Evolutionary conservation across 495 filamentous ascomycete genomes (phyloP), one percentile per base, ranked within the genome.

Genomic region (Mycothermus thermophilus): DNA sequence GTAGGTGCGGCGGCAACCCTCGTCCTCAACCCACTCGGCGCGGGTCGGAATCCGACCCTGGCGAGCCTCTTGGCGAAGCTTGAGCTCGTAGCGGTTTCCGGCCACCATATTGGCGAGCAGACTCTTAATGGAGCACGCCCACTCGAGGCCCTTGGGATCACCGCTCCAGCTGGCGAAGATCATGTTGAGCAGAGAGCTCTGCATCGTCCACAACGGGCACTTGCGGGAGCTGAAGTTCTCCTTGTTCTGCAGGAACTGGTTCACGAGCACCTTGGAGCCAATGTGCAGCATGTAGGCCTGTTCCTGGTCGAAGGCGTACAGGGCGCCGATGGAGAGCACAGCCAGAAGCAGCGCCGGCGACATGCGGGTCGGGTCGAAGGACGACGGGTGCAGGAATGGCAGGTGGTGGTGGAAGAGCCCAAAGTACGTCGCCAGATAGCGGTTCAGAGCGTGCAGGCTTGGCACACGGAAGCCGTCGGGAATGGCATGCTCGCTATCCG

Each of bases 161-260:
- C 90, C 90, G 53, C 92, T 96, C 90, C 90, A 97, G 67, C 88
- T 95, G 24, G 93, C 90, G 57, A 97, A 96, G 45, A 93, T 80
- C 90, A 95, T 96, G 66, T 97, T 97, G 30, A 97, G 66, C 32
- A 97, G 65, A 10, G 84, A 85, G 54, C 82, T 82, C 54, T 96
- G 90, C 81, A 96, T 96, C 24, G 85, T 83, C 86, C 88, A 96
- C 19, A 97, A 62, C 5, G 90, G 90, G 51, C 90, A 97, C 55
- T 94, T 96, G 35, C 86, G 74, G n/a, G 90, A 96, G 67, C 85
- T 92, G 59, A 95, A 95, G 59, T 92, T 94, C 53, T 94, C 87
- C 62, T 93, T 92, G 62, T 93, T 88, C 59, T 93, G 87, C 44
- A 97, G 57, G 58, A 95, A 96, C 55, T 95, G 86, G 58, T 84